A percentile compares a stretch with the other conserved stretches of the same genome.
phyloP scores from a whole-genome alignment of 1,284 basidiomycete genomes.

The Apiotrichum porosum region DNA sequence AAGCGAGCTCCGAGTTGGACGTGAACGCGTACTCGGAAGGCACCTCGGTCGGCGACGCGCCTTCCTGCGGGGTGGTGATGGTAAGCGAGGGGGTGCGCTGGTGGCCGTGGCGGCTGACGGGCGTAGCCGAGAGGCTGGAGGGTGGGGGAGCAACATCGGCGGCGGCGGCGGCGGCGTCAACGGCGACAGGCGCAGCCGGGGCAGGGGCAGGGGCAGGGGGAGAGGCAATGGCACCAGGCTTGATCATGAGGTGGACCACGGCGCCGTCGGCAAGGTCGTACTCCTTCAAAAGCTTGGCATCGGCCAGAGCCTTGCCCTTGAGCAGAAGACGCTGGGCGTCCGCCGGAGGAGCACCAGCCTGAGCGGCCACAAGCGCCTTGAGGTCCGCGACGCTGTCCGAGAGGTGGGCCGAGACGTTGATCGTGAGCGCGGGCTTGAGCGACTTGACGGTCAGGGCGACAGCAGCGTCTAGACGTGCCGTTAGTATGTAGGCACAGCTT shows the following conservation, averaged over 20 bases:
- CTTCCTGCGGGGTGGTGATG: slow-evolving; percentile 48
- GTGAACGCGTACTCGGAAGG: slow-evolving; percentile 1
- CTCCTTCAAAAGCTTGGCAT: slow-evolving; percentile 78
- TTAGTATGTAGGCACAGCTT: too few relatives aligned
- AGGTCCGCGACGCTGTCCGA: slow-evolving; percentile 74
- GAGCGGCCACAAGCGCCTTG: slow-evolving; percentile 63
- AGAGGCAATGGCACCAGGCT: slow-evolving; percentile 56
- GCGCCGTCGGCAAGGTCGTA: slow-evolving; percentile 75
- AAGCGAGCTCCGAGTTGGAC: slow-evolving; percentile 5
- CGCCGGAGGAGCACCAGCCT: slow-evolving; percentile 59
- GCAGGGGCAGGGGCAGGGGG: slow-evolving; percentile 10
- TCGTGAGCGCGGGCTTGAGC: slow-evolving; percentile 72
- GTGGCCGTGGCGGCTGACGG: background rate
- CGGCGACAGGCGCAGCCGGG: background rate
- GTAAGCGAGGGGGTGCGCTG: slow-evolving; percentile 41
- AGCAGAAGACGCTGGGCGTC: slow-evolving; percentile 77
- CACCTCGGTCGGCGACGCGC: slow-evolving; percentile 29
- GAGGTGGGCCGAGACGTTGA: slow-evolving; percentile 62
- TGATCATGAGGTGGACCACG: slow-evolving; percentile 75
- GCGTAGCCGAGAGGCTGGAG: slow-evolving; percentile 11
- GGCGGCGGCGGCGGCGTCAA: slow-evolving; percentile 9
- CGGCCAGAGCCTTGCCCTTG: slow-evolving; percentile 85
- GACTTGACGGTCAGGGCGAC: slow-evolving; percentile 78
- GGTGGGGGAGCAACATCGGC: background rate
- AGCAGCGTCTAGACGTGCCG: slow-evolving; percentile 38